Conservation (phyloP, 192 early-diverging fungal genomes). For the Lobosporangium transversale region DNA sequence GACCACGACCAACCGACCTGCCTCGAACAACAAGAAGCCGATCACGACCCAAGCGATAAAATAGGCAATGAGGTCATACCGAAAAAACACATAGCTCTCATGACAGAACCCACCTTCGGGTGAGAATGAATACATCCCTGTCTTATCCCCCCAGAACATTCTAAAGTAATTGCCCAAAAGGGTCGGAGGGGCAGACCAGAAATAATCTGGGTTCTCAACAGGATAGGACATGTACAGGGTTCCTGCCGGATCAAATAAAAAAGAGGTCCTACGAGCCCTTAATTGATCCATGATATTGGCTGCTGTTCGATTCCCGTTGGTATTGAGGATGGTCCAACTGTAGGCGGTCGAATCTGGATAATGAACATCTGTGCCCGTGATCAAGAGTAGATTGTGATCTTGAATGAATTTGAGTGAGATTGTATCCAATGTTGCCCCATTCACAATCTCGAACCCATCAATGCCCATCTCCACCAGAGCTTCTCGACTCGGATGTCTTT, state of each 20-base stretch:
- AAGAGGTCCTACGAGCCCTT: constrained; percentile 64
- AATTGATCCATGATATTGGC: constrained; percentile 68
- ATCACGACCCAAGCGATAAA: constrained; percentile 58
- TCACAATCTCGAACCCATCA: constrained; percentile 76
- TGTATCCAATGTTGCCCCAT: constrained; percentile 68
- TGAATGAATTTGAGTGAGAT: constrained; percentile 64
- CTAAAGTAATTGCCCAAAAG: constrained; percentile 65
- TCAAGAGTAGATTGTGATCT: constrained; percentile 58
- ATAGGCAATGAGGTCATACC: constrained; percentile 56
- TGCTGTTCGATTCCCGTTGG: constrained; percentile 57
- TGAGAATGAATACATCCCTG: constrained; percentile 76
- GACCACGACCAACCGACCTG: constrained; percentile 25
- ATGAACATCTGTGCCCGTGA: constrained; percentile 77
- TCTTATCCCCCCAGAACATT: constrained; percentile 66
- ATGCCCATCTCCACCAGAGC: constrained; percentile 71
- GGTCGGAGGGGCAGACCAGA: constrained; percentile 61
- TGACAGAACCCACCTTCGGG: constrained; percentile 72
- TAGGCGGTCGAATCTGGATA: constrained; percentile 64
- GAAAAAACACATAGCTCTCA: constrained; percentile 54
- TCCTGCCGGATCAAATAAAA: constrained; percentile 74
- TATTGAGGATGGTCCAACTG: constrained; percentile 67
- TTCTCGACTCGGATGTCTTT: constrained; percentile 68
- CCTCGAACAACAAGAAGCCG: constrained; percentile 50
- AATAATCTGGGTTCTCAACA: constrained; percentile 39
- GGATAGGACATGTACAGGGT: constrained; percentile 61